Percentiles rank a stretch among this genome's conserved stretches.
phyloP scores from a whole-genome alignment of 2,329 filamentous ascomycete species.

The Penicillium sp. region DNA sequence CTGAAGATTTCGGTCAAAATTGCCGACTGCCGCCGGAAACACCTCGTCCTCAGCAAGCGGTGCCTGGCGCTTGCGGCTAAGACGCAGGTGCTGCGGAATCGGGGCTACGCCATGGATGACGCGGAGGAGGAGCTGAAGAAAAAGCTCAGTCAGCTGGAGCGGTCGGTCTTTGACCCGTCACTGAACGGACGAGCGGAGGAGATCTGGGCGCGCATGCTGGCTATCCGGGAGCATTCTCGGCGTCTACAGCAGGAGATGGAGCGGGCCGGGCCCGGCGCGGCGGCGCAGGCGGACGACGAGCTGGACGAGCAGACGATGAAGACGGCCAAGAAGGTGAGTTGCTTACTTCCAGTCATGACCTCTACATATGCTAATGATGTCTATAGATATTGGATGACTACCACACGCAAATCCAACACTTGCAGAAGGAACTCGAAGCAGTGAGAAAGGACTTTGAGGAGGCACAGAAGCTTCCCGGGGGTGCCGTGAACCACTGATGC shows the following conservation, averaged over 20 bases:
- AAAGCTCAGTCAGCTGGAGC: conserved; percentile 51
- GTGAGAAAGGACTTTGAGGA: conserved; percentile 53
- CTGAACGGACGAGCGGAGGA: conserved; percentile 55
- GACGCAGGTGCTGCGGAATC: conserved; percentile 54
- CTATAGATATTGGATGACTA: conserved; percentile 47
- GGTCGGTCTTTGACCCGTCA: conserved; percentile 52
- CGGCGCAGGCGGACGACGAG: conserved; percentile 36
- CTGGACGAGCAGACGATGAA: conserved; percentile 53
- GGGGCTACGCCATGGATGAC: conserved; percentile 58
- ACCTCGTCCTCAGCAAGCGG: conserved; percentile 52
- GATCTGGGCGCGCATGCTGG: conserved; percentile 59
- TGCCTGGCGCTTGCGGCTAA: conserved; percentile 55
- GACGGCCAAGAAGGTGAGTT: conserved; percentile 51
- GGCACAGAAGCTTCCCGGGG: too few relatives aligned
- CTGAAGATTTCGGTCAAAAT: conserved; percentile 52
- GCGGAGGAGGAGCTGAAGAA: conserved; percentile 56
- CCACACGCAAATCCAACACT: conserved; percentile 46
- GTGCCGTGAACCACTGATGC: too few relatives aligned
- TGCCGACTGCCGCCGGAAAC: conserved; percentile 51
- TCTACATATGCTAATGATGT: too few relatives aligned
- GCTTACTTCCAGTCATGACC: too few relatives aligned
- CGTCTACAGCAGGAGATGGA: conserved; percentile 54
- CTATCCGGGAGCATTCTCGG: conserved; percentile 51
- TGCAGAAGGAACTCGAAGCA: conserved; percentile 53
- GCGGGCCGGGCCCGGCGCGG: conserved; percentile 41